A percentile compares a stretch with the other conserved stretches of the same genome.
These are phyloP conservation scores for Ustanciosporium gigantosporum DNA, from an alignment of 1,284 basidiomycete genomes.

Conservation along the genomic window DNA sequence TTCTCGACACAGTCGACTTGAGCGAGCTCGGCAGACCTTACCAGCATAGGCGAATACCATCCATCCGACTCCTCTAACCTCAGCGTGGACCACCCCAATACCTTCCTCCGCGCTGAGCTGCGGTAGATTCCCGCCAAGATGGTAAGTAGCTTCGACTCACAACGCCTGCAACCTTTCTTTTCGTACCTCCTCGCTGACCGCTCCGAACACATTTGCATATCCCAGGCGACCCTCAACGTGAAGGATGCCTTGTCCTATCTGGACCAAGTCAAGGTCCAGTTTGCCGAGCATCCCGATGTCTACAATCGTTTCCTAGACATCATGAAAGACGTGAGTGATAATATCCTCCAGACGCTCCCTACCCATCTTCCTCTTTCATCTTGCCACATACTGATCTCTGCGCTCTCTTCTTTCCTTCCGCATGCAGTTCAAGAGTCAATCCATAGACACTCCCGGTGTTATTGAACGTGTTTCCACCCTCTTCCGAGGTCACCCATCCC, in stretches of 20 bases:
- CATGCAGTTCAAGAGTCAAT: constrained; percentile 57
- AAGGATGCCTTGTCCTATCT: constrained; percentile 95
- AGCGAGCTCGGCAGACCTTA: too few species aligned
- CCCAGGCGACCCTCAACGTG: constrained; percentile 63
- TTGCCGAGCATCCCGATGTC: constrained; percentile 87
- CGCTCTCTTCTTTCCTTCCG: not conserved
- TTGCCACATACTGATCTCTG: not conserved
- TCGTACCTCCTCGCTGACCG: too few species aligned
- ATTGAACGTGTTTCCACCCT: constrained; percentile 94
- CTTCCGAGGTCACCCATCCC: constrained; percentile 87
- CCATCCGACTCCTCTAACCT: too few species aligned
- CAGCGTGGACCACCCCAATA: too few species aligned
- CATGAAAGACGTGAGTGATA: constrained; percentile 78
- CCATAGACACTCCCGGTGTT: constrained; percentile 95
- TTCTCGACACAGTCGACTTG: too few species aligned
- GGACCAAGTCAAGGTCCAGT: constrained; percentile 88
- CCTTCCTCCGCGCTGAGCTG: too few species aligned
- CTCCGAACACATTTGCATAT: too few species aligned
- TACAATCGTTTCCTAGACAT: constrained; percentile 98
- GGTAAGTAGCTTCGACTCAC: too few species aligned
- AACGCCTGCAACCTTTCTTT: too few species aligned
- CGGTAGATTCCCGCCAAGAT: too few species aligned
- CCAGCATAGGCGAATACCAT: too few species aligned
- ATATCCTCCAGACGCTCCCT: not conserved
- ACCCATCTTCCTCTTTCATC: too few species aligned